Conservation (phyloP, 2,329 filamentous ascomycete genomes). For the Lasiodiplodia gonubiensis region DNA sequence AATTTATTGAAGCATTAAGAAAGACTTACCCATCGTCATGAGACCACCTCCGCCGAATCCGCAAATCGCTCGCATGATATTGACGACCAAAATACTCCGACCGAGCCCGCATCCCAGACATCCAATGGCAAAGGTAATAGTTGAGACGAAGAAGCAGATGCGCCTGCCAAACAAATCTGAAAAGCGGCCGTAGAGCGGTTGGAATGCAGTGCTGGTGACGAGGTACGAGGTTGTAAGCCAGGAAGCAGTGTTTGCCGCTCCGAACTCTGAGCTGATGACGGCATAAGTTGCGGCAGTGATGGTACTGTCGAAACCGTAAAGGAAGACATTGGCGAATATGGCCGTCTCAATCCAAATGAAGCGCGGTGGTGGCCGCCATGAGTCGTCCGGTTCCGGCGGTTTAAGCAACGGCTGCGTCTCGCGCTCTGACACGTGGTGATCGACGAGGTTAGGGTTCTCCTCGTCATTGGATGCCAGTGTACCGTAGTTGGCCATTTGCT, state of each 20-base stretch:
- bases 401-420: background rate
- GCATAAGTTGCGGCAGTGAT: conserved; percentile 54
- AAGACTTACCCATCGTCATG: conserved; percentile 39
- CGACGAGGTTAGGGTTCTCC: background rate
- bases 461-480: background rate
- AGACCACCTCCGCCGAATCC: conserved; percentile 41
- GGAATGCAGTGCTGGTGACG: conserved; percentile 36
- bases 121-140: conserved; percentile 39
- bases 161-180: conserved; percentile 43
- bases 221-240: conserved; percentile 36
- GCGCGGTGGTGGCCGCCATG: conserved; percentile 34
- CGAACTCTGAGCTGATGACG: conserved; percentile 50
- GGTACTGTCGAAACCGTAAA: conserved; percentile 59
- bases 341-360: conserved; percentile 44
- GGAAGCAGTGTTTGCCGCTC: conserved; percentile 52
- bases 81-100: conserved; percentile 35
- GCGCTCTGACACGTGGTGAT: background rate
- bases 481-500: background rate
- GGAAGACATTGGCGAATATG: conserved; percentile 69
- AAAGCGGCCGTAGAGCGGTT: conserved; percentile 47
- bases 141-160: conserved; percentile 40
- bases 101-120: conserved; percentile 42
- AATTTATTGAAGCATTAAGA: background rate
- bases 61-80: conserved; percentile 38
- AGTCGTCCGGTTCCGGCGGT: conserved; percentile 1